Evolutionary conservation across 345 rosid species (phyloP).

Genomic region (Melaleuca quinquenervia): DNA sequence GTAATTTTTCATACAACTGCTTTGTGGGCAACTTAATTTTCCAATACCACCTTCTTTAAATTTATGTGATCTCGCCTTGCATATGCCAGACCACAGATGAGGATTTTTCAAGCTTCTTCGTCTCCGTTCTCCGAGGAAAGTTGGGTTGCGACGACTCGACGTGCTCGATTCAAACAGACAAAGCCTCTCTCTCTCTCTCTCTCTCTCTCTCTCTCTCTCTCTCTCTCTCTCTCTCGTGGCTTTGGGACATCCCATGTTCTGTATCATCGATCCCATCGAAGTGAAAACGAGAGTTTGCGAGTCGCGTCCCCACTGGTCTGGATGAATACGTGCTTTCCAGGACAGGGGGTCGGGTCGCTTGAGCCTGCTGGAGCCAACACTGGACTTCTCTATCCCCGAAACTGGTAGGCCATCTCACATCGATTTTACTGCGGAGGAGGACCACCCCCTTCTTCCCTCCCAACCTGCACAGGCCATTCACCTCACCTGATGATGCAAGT

Average conservation of each 20-base stretch:
- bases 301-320: background rate
- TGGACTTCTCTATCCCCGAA: background rate
- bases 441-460: background rate
- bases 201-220: background rate
- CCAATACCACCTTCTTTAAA: no score
- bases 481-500: no score
- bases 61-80: no score
- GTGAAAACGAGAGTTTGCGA: background rate
- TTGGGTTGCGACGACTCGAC: background rate
- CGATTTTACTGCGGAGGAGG: background rate
- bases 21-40: no score
- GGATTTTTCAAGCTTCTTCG: background rate
- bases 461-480: no score
- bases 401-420: background rate
- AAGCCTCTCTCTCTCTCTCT: background rate
- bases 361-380: background rate
- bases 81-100: no score
- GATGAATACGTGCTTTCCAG: background rate
- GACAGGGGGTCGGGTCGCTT: background rate
- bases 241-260: background rate
- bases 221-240: background rate
- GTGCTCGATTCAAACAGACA: background rate
- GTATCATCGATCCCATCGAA: background rate
- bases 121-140: background rate
- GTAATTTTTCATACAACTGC: no score